A percentile compares a stretch with the other conserved stretches of the same genome.
phyloP scores from a whole-genome alignment of 495 filamentous ascomycete species.

The Neurospora sp. region DNA sequence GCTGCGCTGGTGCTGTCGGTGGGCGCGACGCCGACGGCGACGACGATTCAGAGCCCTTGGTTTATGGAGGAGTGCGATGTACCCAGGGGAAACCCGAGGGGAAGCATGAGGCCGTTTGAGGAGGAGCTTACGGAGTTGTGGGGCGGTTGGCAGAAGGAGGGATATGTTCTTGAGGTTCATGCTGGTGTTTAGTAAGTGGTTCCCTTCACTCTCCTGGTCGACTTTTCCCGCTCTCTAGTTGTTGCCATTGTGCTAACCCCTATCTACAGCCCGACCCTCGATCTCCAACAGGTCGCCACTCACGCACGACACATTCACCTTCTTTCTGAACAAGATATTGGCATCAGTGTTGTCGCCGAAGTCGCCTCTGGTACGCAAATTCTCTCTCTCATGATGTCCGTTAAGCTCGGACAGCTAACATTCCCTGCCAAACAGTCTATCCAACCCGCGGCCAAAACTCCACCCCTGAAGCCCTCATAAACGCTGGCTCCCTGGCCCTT shows the following conservation, averaged over 20 bases:
- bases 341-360: conserved; percentile 60
- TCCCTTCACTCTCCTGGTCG: conserved; percentile 1
- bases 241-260: conserved; percentile 3
- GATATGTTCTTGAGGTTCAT: conserved; percentile 22
- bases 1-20: conserved; percentile 51
- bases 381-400: not conserved
- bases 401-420: not conserved
- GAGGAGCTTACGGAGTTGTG: conserved; percentile 6
- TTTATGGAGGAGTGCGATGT: conserved; percentile 7
- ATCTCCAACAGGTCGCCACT: conserved; percentile 75
- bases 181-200: conserved; percentile 25
- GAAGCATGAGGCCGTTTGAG: not conserved
- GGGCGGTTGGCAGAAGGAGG: conserved; percentile 5
- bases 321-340: conserved; percentile 46
- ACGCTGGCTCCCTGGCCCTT: conserved; percentile 59
- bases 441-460: conserved; percentile 37
- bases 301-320: conserved; percentile 37
- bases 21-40: conserved; percentile 73
- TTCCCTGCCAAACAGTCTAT: conserved; percentile 44
- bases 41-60: conserved; percentile 35
- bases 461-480: conserved; percentile 57
- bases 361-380: conserved; percentile 29
- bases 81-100: not conserved
- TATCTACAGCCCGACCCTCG: conserved; percentile 45
- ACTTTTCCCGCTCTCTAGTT: not conserved